phyloP scores from a whole-genome alignment of 768 basidiomycete genomes.

The Mycena crocata region DNA sequence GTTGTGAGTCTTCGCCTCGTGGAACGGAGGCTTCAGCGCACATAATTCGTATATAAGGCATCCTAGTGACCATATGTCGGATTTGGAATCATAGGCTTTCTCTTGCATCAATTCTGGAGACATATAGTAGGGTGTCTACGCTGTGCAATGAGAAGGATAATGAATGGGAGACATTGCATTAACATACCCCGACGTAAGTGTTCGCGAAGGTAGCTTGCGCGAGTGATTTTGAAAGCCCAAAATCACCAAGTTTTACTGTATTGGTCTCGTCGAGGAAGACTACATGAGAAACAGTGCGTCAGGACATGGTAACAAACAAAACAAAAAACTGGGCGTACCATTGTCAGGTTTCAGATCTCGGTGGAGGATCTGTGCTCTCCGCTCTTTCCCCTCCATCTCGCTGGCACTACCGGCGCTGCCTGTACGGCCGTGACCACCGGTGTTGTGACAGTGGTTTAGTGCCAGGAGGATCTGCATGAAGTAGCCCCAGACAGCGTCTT shows the following conservation, averaged over 20 bases:
- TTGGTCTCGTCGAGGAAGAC: constrained; percentile 91
- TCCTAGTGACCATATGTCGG: constrained; percentile 98
- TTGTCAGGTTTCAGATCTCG: constrained; percentile 98
- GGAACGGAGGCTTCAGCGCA: constrained; percentile 92
- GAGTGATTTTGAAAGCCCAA: constrained; percentile 94
- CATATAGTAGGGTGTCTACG: constrained; percentile 98
- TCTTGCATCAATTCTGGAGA: constrained; percentile 98
- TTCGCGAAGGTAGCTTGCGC: constrained; percentile 90
- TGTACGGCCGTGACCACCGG: constrained; percentile 65
- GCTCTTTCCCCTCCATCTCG: constrained; percentile 59
- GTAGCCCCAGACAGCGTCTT: constrained; percentile 96
- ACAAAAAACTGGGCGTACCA: constrained; percentile 60
- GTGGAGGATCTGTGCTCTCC: constrained; percentile 86
- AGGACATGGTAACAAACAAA: neutral
- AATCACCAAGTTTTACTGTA: constrained; percentile 96
- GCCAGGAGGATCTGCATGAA: constrained; percentile 94
- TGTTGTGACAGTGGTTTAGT: constrained; percentile 93
- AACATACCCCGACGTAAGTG: constrained; percentile 94
- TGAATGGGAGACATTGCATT: neutral
- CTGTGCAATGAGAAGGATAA: neutral
- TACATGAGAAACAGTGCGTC: constrained; percentile 41
- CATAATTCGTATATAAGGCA: constrained; percentile 98
- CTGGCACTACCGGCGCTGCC: constrained; percentile 49
- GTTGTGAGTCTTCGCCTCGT: constrained; percentile 90
- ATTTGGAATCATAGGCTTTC: constrained; percentile 96